Conservation (phyloP, 78 protist genomes). For the Emiliania huxleyi region DNA sequence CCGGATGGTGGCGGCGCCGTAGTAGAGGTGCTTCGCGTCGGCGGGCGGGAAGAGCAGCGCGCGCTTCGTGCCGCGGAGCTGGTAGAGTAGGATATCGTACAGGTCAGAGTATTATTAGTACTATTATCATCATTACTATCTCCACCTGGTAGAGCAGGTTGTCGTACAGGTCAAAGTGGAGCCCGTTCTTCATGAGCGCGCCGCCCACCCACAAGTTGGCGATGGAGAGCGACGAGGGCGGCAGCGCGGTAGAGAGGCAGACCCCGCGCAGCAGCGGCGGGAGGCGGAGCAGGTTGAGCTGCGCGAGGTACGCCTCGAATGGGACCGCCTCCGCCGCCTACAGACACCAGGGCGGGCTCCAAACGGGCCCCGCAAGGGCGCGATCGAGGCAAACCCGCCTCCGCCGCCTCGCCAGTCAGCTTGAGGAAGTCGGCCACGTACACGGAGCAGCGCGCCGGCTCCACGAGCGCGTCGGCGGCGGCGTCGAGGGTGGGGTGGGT, state of each 20-base stretch:
- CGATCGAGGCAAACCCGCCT: not conserved
- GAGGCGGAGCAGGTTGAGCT: not conserved
- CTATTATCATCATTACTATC: too few species aligned
- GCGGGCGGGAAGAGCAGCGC: slow-evolving; percentile 4
- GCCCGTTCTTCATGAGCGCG: not conserved
- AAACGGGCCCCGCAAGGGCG: not conserved
- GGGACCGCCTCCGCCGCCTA: not conserved
- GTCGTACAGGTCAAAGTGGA: not conserved
- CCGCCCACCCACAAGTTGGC: not conserved
- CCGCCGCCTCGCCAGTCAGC: not conserved
- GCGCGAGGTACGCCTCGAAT: not conserved
- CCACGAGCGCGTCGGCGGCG: not conserved
- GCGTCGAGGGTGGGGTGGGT: not conserved
- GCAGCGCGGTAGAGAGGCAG: not conserved
- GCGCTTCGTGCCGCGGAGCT: not conserved
- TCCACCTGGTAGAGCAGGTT: not conserved
- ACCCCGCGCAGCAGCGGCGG: not conserved
- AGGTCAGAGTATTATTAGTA: too few species aligned
- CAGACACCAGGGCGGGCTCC: too few species aligned
- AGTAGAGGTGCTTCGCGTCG: not conserved
- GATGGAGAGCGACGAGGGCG: not conserved
- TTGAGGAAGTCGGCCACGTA: not conserved
- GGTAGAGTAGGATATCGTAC: not conserved
- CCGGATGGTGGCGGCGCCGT: not conserved
- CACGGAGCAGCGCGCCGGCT: not conserved